phyloP scores from a whole-genome alignment of 306 rosid genomes.

The Sesbania bispinosa region DNA sequence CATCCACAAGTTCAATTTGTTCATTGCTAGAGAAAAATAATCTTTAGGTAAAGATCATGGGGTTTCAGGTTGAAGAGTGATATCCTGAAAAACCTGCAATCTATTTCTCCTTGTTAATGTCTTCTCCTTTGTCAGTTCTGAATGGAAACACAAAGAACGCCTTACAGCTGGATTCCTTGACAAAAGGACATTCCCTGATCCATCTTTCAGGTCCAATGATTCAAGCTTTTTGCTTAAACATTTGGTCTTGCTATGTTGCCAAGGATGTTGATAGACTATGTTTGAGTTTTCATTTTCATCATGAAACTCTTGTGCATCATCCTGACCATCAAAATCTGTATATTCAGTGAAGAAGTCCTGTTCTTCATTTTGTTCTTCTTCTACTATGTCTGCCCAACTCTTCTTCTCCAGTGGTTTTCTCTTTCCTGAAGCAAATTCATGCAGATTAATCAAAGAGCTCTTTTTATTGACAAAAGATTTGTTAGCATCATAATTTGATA shows the following conservation, averaged over 20 bases:
- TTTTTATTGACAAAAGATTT: constrained; percentile 17
- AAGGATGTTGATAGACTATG: constrained; percentile 35
- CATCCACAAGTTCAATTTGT: constrained; percentile 2
- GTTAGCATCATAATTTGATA: background rate
- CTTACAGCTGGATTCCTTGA: constrained; percentile 52
- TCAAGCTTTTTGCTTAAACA: constrained; percentile 36
- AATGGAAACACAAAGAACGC: constrained; percentile 53
- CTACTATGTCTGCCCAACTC: constrained; percentile 96
- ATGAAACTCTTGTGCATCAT: constrained; percentile 28
- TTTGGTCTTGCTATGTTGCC: constrained; percentile 35
- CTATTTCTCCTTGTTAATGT: constrained; percentile 37
- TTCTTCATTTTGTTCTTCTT: constrained; percentile 85
- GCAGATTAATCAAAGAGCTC: constrained; percentile 13
- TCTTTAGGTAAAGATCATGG: too few species aligned
- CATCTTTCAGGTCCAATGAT: constrained; percentile 37
- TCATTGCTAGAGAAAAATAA: background rate
- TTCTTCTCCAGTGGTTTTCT: constrained; percentile 40
- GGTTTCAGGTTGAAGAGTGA: constrained; percentile 28
- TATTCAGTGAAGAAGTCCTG: constrained; percentile 18
- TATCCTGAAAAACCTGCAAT: constrained; percentile 39
- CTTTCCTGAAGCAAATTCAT: constrained; percentile 19
- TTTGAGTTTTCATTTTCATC: constrained; percentile 67
- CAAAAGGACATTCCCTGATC: constrained; percentile 15
- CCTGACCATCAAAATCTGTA: constrained; percentile 19
- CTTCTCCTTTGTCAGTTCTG: constrained; percentile 35